Conservation (phyloP, 345 rosid genomes). For the Pugionium dolabratum region DNA sequence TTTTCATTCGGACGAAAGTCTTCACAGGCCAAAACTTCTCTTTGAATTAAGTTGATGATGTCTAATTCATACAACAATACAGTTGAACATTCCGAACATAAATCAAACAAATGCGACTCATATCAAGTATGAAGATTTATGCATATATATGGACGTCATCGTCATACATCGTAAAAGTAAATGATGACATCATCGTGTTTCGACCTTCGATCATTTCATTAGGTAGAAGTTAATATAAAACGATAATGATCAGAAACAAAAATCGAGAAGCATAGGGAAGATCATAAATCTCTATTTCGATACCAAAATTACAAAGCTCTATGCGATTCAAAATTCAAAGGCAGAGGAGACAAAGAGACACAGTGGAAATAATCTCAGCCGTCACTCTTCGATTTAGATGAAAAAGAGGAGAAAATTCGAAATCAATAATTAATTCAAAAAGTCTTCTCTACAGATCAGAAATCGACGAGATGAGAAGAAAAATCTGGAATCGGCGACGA, state of each 20-base stretch:
- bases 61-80: neutral
- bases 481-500: conserved; percentile 36
- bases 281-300: neutral
- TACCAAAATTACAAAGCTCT: conserved; percentile 25
- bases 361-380: conserved; percentile 18
- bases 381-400: conserved; percentile 10
- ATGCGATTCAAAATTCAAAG: neutral
- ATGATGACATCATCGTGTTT: too few relatives aligned
- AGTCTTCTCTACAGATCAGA: conserved; percentile 20
- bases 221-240: neutral
- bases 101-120: neutral
- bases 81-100: conserved; percentile 2
- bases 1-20: neutral
- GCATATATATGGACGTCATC: neutral
- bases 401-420: neutral
- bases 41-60: neutral
- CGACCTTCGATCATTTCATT: neutral
- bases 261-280: too few relatives aligned
- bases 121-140: neutral
- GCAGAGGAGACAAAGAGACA: conserved; percentile 7
- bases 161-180: neutral
- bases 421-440: neutral
- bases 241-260: too few relatives aligned
- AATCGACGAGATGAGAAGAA: conserved; percentile 42
- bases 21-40: neutral